A percentile compares a stretch with the other conserved stretches of the same genome.
phyloP scores from a whole-genome alignment of 345 rosid genomes.

The Eucalyptus decipiens region DNA sequence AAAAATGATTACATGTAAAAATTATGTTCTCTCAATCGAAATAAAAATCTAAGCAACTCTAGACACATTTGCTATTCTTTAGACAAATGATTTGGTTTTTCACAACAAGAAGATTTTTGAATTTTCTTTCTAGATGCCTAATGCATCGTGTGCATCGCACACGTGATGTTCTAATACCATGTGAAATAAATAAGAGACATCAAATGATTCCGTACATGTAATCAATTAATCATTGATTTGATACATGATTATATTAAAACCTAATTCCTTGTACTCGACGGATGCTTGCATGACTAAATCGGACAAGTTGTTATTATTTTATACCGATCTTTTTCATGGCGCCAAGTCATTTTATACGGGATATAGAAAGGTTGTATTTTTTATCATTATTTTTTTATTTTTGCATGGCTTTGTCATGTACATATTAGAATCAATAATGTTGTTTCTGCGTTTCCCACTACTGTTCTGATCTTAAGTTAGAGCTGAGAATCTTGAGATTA shows the following conservation, averaged over 20 bases:
- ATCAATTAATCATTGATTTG: neutral
- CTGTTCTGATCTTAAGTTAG: neutral
- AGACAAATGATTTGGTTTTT: neutral
- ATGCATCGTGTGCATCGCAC: neutral
- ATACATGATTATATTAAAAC: neutral
- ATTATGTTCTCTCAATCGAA: neutral
- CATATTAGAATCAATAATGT: neutral
- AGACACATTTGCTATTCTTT: neutral
- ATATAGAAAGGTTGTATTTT: neutral
- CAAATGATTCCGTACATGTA: neutral
- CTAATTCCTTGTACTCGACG: neutral
- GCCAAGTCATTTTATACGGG: neutral
- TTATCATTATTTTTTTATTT: no score
- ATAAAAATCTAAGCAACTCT: neutral
- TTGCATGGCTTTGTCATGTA: neutral
- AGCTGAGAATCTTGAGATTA: neutral
- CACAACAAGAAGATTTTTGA: neutral
- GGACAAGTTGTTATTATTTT: no score
- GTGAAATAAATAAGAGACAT: neutral
- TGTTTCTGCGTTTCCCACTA: neutral
- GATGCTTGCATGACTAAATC: neutral
- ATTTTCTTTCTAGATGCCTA: neutral
- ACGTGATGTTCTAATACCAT: neutral
- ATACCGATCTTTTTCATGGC: neutral
- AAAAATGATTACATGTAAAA: neutral